Evolutionary conservation across 257 asterid genomes (phyloP).

Genomic region (Knoxia roxburghii): DNA sequence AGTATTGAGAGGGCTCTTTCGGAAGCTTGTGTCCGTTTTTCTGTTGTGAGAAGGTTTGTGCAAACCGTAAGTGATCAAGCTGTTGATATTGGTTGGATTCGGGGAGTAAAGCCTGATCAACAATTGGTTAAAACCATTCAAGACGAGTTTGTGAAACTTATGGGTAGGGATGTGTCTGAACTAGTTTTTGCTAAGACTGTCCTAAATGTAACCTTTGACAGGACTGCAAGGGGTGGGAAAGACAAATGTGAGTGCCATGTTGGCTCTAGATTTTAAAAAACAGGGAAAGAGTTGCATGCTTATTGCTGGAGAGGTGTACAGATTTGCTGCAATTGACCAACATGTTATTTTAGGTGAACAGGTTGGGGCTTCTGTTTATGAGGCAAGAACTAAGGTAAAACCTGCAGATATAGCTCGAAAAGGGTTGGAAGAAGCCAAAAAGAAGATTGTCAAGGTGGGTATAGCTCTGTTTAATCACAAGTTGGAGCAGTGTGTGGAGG

Average conservation of each 20-base stretch:
- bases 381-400: constrained; percentile 71
- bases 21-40: constrained; percentile 96
- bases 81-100: constrained; percentile 78
- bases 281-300: constrained; percentile 97
- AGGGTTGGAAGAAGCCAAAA: constrained; percentile 46
- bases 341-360: constrained; percentile 71
- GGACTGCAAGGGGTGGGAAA: constrained; percentile 99
- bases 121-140: constrained; percentile 85
- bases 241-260: constrained; percentile 89
- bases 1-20: constrained; percentile 86
- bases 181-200: constrained; percentile 63
- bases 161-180: constrained; percentile 96
- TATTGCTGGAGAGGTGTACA: constrained; percentile 90
- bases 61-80: constrained; percentile 84
- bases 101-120: constrained; percentile 89
- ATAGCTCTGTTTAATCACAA: constrained; percentile 29
- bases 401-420: constrained; percentile 90
- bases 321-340: constrained; percentile 98
- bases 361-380: constrained; percentile 83
- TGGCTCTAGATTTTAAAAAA: constrained; percentile 81
- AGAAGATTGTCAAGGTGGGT: constrained; percentile 36
- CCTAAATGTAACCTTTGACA: constrained; percentile 80
- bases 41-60: constrained; percentile 91
- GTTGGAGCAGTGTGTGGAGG: constrained; percentile 30
- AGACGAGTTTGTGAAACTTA: constrained; percentile 78